Conservation (phyloP, 495 filamentous ascomycete genomes). For the Talaromyces adpressus region DNA sequence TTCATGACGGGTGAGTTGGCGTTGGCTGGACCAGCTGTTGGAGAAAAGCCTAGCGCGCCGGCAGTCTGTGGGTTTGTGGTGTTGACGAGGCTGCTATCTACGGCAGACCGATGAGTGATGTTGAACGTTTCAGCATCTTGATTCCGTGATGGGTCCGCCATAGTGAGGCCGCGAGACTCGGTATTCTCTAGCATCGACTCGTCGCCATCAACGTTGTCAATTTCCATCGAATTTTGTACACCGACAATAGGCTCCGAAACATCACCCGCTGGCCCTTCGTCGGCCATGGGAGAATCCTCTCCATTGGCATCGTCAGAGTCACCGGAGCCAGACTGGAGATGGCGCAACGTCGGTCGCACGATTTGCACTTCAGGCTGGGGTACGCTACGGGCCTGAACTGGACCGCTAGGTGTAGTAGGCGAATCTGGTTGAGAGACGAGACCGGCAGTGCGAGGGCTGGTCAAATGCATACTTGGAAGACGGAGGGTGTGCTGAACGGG, state of each 20-base stretch:
- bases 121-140: conserved; percentile 88
- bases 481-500: conserved; percentile 83
- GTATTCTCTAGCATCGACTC: conserved; percentile 71
- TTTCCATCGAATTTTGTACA: conserved; percentile 70
- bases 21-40: conserved; percentile 62
- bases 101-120: conserved; percentile 82
- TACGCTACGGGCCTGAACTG: conserved; percentile 44
- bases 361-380: conserved; percentile 35
- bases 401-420: conserved; percentile 81
- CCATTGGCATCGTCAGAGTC: conserved; percentile 80
- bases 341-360: conserved; percentile 72
- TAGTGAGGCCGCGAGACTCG: conserved; percentile 64
- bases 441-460: conserved; percentile 30
- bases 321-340: conserved; percentile 80
- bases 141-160: conserved; percentile 72
- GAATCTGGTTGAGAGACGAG: conserved; percentile 85
- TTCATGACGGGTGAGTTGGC: conserved; percentile 66
- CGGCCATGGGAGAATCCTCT: conserved; percentile 61
- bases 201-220: conserved; percentile 68
- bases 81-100: conserved; percentile 85
- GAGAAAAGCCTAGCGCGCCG: conserved; percentile 66
- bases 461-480: conserved; percentile 56
- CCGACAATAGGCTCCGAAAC: conserved; percentile 67
- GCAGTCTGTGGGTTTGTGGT: conserved; percentile 48
- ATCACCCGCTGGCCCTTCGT: conserved; percentile 63